phyloP scores from a whole-genome alignment of 2,329 filamentous ascomycete species.

The Penicillium brasilianum region DNA sequence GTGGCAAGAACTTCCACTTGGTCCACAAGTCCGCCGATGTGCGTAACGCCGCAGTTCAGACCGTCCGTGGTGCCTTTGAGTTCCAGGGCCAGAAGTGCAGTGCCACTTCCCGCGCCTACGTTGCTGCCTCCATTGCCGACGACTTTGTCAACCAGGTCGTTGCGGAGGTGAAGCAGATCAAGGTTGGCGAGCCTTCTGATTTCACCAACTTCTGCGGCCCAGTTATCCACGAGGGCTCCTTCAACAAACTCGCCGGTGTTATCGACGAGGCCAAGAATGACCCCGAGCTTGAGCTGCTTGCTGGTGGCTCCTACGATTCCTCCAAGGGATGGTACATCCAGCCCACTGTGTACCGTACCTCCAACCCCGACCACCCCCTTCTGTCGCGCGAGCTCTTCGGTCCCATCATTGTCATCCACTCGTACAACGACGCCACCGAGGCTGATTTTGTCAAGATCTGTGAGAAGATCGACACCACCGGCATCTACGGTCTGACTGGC shows the following conservation, averaged over 20 bases:
- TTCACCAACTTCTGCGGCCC: conserved; percentile 83
- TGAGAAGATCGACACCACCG: conserved; percentile 52
- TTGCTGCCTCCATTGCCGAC: conserved; percentile 75
- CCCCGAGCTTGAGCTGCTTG: conserved; percentile 71
- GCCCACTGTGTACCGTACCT: conserved; percentile 80
- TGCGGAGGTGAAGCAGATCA: conserved; percentile 71
- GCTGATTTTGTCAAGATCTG: conserved; percentile 65
- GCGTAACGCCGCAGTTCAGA: conserved; percentile 78
- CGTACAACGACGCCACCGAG: conserved; percentile 72
- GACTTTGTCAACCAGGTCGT: conserved; percentile 71
- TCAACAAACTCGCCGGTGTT: conserved; percentile 76
- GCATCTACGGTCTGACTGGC: conserved; percentile 50
- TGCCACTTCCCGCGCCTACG: conserved; percentile 79
- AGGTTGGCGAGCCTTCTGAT: conserved; percentile 71
- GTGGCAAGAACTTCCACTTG: conserved; percentile 92
- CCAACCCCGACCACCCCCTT: conserved; percentile 74
- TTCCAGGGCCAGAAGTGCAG: conserved; percentile 93
- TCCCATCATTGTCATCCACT: conserved; percentile 73
- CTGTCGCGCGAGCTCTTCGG: conserved; percentile 82
- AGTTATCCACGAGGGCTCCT: conserved; percentile 80
- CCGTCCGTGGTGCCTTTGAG: conserved; percentile 85
- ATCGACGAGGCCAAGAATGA: conserved; percentile 84
- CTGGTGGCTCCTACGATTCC: conserved; percentile 77
- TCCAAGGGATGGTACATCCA: conserved; percentile 82
- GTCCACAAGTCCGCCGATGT: conserved; percentile 78